These are phyloP conservation scores for Fusarium musae DNA, from an alignment of 2,329 filamentous ascomycete genomes.

Conservation along the genomic window DNA sequence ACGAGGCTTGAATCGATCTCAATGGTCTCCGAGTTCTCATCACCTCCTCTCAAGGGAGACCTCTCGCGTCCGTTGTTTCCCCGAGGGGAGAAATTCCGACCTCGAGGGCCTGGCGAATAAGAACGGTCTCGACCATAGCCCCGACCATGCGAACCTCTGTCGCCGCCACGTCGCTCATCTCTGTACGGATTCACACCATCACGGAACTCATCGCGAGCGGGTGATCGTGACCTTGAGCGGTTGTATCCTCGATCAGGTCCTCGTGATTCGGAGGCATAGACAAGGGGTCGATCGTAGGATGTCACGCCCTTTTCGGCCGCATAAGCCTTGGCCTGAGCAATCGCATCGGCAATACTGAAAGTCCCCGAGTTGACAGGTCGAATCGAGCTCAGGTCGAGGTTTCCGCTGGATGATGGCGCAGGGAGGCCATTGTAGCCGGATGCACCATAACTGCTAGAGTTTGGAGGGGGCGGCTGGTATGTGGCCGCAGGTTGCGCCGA, in stretches of 20 bases:
- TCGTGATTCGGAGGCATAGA: slow-evolving; percentile 55
- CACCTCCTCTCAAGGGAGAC: slow-evolving; percentile 65
- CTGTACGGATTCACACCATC: slow-evolving; percentile 85
- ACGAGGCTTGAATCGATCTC: slow-evolving; percentile 88
- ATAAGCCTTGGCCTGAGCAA: slow-evolving; percentile 85
- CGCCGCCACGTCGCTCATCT: slow-evolving; percentile 82
- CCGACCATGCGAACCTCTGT: slow-evolving; percentile 50
- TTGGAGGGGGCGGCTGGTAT: slow-evolving; percentile 53
- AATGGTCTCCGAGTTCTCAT: slow-evolving; percentile 83
- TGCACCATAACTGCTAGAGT: slow-evolving; percentile 44
- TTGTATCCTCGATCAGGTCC: slow-evolving; percentile 62
- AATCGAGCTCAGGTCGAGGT: slow-evolving; percentile 81
- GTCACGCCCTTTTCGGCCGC: slow-evolving; percentile 81
- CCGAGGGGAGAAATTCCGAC: slow-evolving; percentile 68
- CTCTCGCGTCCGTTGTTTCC: slow-evolving; percentile 66
- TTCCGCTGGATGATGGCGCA: slow-evolving; percentile 78
- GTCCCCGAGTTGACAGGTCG: slow-evolving; percentile 83
- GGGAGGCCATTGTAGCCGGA: slow-evolving; percentile 62
- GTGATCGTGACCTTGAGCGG: slow-evolving; percentile 79
- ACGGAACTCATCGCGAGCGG: slow-evolving; percentile 76
- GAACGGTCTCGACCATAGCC: slow-evolving; percentile 74
- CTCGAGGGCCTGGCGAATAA: slow-evolving; percentile 72
- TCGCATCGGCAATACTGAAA: slow-evolving; percentile 84
- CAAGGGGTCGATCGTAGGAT: slow-evolving; percentile 67
- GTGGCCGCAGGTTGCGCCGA: slow-evolving; percentile 50